These are phyloP conservation scores for Nepenthes alata DNA, from an alignment of 179 eudicot genomes.

Conservation along the genomic window DNA sequence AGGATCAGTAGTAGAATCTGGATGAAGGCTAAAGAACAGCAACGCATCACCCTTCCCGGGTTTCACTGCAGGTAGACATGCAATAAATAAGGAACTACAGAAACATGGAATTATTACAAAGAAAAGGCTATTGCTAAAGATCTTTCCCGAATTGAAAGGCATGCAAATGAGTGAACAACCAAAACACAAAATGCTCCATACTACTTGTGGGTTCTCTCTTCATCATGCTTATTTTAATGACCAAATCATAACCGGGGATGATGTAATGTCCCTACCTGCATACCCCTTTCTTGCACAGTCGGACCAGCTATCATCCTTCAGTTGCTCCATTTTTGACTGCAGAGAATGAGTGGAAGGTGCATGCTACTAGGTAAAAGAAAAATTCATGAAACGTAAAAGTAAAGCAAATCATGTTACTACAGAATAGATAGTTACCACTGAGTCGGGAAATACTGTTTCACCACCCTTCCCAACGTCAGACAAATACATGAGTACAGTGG, in stretches of 20 bases:
- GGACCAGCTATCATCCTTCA: constrained; percentile 54
- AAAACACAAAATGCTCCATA: no score
- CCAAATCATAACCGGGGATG: neutral
- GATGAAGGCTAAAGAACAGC: constrained; percentile 81
- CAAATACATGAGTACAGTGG: constrained; percentile 84
- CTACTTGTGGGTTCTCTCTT: neutral
- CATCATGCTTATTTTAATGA: neutral
- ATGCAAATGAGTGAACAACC: no score
- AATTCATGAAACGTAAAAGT: no score
- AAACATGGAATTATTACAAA: neutral
- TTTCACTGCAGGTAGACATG: constrained; percentile 38
- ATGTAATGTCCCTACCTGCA: constrained; percentile 36
- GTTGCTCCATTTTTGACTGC: constrained; percentile 39
- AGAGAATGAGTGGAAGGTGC: constrained; percentile 7
- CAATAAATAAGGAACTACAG: neutral
- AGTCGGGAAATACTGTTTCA: constrained; percentile 63
- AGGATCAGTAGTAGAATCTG: constrained; percentile 46
- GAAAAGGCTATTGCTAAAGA: neutral
- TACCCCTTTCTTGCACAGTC: constrained; percentile 82
- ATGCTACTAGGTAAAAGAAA: neutral
- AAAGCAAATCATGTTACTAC: constrained; percentile 2
- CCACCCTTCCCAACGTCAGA: constrained; percentile 66
- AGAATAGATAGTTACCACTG: constrained; percentile 32
- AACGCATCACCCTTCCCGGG: constrained; percentile 69
- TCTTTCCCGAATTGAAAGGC: no score